A percentile compares a stretch with the other conserved stretches of the same genome.
These are phyloP conservation scores for Bromus sterilis DNA, from an alignment of 176 grass and related monocot genomes.

Conservation along the genomic window DNA sequence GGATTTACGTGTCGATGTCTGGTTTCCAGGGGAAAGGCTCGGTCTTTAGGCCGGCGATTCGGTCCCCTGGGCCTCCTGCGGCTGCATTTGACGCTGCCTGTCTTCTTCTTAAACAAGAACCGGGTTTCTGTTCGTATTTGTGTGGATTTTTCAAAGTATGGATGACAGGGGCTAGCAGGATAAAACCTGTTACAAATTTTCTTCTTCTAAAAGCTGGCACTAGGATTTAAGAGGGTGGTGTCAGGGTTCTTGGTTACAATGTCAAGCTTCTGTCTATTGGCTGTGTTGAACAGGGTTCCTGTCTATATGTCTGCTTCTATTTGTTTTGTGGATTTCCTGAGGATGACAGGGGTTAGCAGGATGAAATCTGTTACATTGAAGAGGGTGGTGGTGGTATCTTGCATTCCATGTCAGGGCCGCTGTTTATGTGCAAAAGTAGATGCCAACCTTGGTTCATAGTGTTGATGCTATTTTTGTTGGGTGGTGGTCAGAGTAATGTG, in stretches of 20 bases:
- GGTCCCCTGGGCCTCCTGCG: neutral
- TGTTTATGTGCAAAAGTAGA: neutral
- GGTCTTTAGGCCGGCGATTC: neutral
- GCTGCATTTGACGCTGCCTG: neutral
- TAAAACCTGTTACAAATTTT: no score
- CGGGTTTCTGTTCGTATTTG: no score
- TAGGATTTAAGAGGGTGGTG: no score
- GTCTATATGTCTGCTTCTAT: neutral
- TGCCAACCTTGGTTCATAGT: neutral
- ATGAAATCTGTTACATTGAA: neutral
- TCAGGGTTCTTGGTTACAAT: no score
- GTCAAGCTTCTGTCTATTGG: no score
- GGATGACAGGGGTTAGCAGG: neutral
- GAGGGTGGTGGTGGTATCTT: neutral
- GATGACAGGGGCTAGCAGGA: no score
- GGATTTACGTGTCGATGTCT: slow-evolving; percentile 14
- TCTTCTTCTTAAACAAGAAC: no score
- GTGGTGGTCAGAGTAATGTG: neutral
- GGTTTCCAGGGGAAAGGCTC: neutral
- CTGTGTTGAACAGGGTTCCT: neutral
- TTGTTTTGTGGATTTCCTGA: neutral
- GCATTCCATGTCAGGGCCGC: neutral
- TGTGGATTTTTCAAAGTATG: no score
- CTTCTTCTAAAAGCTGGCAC: no score
- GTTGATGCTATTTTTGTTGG: neutral